Percentiles rank a stretch among this genome's conserved stretches.
phyloP scores from a whole-genome alignment of 2,329 filamentous ascomycete species.

The Aspergillus japonicus region DNA sequence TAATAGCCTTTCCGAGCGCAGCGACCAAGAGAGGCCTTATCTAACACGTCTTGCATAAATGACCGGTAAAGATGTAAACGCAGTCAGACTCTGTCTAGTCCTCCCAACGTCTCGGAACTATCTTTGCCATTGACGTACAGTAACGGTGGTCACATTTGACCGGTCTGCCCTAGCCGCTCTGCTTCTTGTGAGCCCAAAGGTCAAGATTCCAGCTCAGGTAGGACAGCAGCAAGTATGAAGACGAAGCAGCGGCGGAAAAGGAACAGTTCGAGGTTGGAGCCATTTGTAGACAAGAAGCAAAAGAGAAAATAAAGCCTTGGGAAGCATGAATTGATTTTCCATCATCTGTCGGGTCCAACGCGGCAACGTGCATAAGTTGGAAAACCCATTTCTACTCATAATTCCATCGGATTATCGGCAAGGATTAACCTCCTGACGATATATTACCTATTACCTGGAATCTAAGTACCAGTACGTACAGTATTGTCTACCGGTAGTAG shows the following conservation, averaged over 20 bases:
- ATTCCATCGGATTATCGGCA: not conserved
- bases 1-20: not conserved
- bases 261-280: no score
- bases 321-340: not conserved
- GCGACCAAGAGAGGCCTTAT: not conserved
- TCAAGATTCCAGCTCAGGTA: no score
- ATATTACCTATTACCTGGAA: not conserved
- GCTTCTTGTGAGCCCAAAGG: not conserved
- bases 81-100: not conserved
- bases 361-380: conserved; percentile 6
- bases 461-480: no score
- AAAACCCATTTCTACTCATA: not conserved
- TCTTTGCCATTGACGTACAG: no score
- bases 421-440: not conserved
- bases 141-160: no score
- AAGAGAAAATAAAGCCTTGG: not conserved
- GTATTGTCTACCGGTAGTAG: no score
- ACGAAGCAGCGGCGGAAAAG: no score
- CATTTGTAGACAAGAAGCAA: not conserved
- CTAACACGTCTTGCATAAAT: not conserved
- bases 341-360: not conserved
- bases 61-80: not conserved
- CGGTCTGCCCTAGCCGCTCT: not conserved
- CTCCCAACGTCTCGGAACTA: not conserved
- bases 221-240: no score